Conservation (phyloP, 2,329 filamentous ascomycete genomes). For the Penicillium brasilianum region DNA sequence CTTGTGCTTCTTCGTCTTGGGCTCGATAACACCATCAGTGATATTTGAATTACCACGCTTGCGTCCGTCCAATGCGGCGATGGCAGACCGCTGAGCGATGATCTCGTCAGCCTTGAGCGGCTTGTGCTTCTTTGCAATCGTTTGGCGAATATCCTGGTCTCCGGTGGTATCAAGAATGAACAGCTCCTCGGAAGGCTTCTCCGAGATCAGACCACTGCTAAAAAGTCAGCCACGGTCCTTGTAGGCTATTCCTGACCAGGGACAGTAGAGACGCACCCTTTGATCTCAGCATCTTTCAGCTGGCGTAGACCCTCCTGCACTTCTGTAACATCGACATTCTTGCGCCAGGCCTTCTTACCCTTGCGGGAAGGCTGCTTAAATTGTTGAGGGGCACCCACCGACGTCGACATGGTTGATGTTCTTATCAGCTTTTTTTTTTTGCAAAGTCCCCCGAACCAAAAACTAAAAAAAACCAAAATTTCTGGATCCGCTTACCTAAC, state of each 20-base stretch:
- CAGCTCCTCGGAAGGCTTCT: conserved; percentile 80
- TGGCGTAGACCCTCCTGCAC: conserved; percentile 81
- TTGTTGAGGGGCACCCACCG: conserved; percentile 69
- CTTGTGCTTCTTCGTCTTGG: conserved; percentile 72
- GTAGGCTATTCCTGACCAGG: not conserved
- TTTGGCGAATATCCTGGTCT: conserved; percentile 68
- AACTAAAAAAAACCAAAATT: conserved; percentile 38
- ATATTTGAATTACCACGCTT: conserved; percentile 76
- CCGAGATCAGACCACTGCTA: conserved; percentile 77
- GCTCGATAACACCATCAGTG: conserved; percentile 72
- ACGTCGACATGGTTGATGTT: conserved; percentile 41
- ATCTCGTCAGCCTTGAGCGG: conserved; percentile 90
- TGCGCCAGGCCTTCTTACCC: conserved; percentile 98
- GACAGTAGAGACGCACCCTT: conserved; percentile 64
- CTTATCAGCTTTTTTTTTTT: conserved; percentile 35
- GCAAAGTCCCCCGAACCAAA: conserved; percentile 11
- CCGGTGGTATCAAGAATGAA: conserved; percentile 82
- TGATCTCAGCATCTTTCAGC: conserved; percentile 86
- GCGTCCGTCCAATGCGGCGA: conserved; percentile 76
- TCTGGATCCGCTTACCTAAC: conserved; percentile 41
- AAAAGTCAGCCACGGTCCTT: conserved; percentile 23
- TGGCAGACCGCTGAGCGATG: conserved; percentile 78
- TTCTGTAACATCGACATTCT: conserved; percentile 92
- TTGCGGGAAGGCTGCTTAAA: conserved; percentile 90
- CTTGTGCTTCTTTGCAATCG: conserved; percentile 72